Conservation (phyloP, 306 rosid species). For the Malus sylvestris region DNA sequence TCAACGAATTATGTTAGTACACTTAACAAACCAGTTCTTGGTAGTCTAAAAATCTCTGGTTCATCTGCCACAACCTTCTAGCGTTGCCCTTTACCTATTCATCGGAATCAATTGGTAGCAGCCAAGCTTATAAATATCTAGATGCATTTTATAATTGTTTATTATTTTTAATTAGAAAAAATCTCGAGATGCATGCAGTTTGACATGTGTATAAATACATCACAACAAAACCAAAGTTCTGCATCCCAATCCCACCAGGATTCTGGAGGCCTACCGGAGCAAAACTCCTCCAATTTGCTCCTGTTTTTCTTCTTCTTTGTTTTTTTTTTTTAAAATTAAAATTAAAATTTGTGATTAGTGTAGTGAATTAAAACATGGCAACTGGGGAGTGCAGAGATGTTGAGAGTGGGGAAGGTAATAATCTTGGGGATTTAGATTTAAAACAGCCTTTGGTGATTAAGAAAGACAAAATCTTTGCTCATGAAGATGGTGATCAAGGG, state of each 20-base stretch:
- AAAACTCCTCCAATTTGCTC: neutral
- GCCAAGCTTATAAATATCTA: slow-evolving; percentile 7
- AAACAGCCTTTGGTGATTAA: slow-evolving; percentile 39
- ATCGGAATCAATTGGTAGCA: neutral
- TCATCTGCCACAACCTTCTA: neutral
- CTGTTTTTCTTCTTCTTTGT: neutral
- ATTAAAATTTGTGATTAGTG: neutral
- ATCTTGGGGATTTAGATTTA: slow-evolving; percentile 36
- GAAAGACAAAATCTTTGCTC: neutral
- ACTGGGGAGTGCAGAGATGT: slow-evolving; percentile 41
- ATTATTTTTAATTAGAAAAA: neutral
- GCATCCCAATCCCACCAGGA: neutral
- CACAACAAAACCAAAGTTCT: neutral
- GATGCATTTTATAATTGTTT: neutral
- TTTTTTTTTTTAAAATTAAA: neutral
- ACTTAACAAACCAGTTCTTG: too few species aligned
- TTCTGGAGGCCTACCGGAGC: neutral
- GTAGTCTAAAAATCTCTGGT: too few species aligned
- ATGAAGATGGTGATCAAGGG: slow-evolving; percentile 9
- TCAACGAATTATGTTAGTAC: too few species aligned
- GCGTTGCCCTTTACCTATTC: neutral
- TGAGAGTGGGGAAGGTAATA: slow-evolving; percentile 36
- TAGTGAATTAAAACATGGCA: slow-evolving; percentile 29
- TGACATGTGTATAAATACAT: neutral
- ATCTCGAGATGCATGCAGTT: neutral